Conservation (phyloP, 2,329 filamentous ascomycete genomes). For the Cercospora sp. region DNA sequence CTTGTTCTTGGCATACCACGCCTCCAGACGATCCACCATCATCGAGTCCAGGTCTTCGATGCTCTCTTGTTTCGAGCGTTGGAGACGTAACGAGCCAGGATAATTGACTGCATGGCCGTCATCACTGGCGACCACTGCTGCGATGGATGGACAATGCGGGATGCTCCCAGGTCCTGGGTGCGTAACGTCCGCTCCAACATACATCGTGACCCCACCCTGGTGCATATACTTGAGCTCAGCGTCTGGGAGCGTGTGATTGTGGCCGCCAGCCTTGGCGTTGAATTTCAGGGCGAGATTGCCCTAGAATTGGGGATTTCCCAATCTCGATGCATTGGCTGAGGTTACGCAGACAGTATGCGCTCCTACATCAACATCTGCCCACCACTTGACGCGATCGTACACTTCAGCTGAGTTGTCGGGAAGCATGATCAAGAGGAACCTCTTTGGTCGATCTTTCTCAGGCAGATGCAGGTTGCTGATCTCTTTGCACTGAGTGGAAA, state of each 20-base stretch:
- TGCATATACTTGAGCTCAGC: neutral
- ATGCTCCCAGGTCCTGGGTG: slow-evolving; percentile 39
- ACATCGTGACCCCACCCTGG: slow-evolving; percentile 27
- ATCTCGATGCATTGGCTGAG: neutral
- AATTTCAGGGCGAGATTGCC: slow-evolving; percentile 27
- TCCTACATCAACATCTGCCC: slow-evolving; percentile 1
- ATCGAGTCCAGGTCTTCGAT: slow-evolving; percentile 36
- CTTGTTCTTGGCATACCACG: slow-evolving; percentile 21
- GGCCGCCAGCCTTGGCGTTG: slow-evolving; percentile 20
- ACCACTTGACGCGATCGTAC: slow-evolving; percentile 13
- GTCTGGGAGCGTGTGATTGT: slow-evolving; percentile 16
- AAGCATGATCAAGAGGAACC: slow-evolving; percentile 7
- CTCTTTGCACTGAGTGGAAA: neutral
- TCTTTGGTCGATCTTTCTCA: neutral
- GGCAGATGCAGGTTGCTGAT: neutral
- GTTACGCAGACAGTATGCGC: slow-evolving; percentile 16
- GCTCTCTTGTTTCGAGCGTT: slow-evolving; percentile 35
- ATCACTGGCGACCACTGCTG: slow-evolving; percentile 23
- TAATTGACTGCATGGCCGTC: slow-evolving; percentile 33
- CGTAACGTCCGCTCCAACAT: slow-evolving; percentile 47
- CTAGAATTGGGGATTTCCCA: neutral
- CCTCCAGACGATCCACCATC: slow-evolving; percentile 33
- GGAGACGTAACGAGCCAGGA: slow-evolving; percentile 41
- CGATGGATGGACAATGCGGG: slow-evolving; percentile 10
- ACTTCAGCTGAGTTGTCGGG: neutral